phyloP scores from a whole-genome alignment of 495 filamentous ascomycete genomes.

The Penicillium chermesinum region DNA sequence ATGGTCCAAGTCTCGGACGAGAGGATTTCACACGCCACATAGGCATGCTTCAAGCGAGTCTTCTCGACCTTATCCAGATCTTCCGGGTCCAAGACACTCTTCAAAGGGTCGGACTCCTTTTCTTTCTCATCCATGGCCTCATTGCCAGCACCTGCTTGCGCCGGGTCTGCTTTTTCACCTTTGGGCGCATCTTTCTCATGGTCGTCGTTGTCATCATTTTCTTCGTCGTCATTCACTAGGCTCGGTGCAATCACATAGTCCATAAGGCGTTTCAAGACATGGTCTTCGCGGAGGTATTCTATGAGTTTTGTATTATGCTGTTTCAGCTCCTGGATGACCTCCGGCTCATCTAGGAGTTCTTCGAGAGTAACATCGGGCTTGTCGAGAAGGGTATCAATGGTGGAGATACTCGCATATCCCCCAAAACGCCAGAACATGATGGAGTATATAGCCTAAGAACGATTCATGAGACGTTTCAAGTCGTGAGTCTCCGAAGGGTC shows the following conservation, averaged over 20 bases:
- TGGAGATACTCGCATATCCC: slow-evolving; percentile 94
- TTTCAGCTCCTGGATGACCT: slow-evolving; percentile 95
- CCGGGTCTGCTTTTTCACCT: slow-evolving; percentile 26
- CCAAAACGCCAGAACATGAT: slow-evolving; percentile 99
- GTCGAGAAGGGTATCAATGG: slow-evolving; percentile 92
- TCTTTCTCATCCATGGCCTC: slow-evolving; percentile 18
- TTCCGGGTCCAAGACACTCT: slow-evolving; percentile 45
- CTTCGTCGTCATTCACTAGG: slow-evolving; percentile 58
- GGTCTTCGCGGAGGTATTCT: slow-evolving; percentile 85
- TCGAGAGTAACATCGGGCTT: slow-evolving; percentile 92
- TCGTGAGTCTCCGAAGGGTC: slow-evolving; percentile 24
- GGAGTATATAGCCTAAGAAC: slow-evolving; percentile 43
- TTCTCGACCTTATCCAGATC: slow-evolving; percentile 76
- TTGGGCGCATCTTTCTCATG: slow-evolving; percentile 38
- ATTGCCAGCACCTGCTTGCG: slow-evolving; percentile 10
- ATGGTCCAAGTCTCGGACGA: slow-evolving; percentile 97
- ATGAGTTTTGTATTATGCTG: slow-evolving; percentile 97
- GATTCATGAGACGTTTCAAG: slow-evolving; percentile 38
- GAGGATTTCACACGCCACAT: slow-evolving; percentile 85
- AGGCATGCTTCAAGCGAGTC: slow-evolving; percentile 83
- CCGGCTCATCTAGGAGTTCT: slow-evolving; percentile 91
- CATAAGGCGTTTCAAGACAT: slow-evolving; percentile 80
- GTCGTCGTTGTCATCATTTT: slow-evolving; percentile 49
- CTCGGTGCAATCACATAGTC: slow-evolving; percentile 84
- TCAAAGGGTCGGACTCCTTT: slow-evolving; percentile 45